These are phyloP conservation scores for Mycena galericulata DNA, from an alignment of 768 basidiomycete genomes.

Conservation along the genomic window DNA sequence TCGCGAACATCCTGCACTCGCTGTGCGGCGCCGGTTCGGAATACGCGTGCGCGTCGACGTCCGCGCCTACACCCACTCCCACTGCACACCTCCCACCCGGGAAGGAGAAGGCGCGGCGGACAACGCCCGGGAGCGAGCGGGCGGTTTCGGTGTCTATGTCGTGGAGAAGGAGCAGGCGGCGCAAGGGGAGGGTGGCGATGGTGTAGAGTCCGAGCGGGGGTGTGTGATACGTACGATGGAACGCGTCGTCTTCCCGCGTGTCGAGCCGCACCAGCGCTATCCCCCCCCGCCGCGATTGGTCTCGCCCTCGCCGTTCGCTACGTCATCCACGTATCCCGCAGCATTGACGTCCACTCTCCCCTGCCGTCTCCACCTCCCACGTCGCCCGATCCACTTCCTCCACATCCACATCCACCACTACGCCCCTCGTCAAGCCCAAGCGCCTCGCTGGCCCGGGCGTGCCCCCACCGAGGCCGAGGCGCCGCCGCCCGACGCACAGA, in stretches of 20 bases:
- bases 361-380: too few species aligned
- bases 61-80: too few species aligned
- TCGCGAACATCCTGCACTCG: constrained; percentile 77
- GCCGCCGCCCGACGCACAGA: neutral
- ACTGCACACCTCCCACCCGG: too few species aligned
- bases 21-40: constrained; percentile 67
- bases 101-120: too few species aligned
- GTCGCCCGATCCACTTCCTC: too few species aligned
- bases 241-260: constrained; percentile 24
- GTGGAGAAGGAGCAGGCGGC: neutral
- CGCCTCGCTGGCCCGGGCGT: constrained; percentile 30
- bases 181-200: neutral
- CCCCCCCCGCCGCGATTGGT: constrained; percentile 16
- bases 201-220: constrained; percentile 26
- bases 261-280: too few species aligned
- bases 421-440: constrained; percentile 8
- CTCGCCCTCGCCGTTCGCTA: constrained; percentile 30
- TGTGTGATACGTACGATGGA: constrained; percentile 37
- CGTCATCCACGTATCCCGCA: neutral
- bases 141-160: too few species aligned
- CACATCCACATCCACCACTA: neutral
- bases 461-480: constrained; percentile 23
- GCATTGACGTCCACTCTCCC: neutral
- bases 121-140: too few species aligned
- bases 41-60: constrained; percentile 60